Percentiles rank a stretch among this genome's conserved stretches.
phyloP scores from a whole-genome alignment of 2,329 filamentous ascomycete genomes.

The Simplicillium sp. region DNA sequence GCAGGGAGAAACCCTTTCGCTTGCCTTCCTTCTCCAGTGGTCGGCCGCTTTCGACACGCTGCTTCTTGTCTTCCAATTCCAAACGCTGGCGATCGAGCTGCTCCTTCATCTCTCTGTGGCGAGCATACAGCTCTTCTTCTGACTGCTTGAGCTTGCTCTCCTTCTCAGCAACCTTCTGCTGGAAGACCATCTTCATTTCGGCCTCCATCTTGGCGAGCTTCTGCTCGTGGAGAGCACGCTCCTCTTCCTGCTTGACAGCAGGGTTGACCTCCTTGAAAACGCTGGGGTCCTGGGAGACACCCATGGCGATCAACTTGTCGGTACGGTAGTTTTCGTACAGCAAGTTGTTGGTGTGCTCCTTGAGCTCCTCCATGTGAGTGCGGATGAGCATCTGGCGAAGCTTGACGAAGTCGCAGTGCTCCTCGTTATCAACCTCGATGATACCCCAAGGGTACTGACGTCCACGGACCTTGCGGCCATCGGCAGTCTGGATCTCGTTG shows the following conservation, averaged over 20 bases:
- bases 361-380: constrained; percentile 99
- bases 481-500: constrained; percentile 80
- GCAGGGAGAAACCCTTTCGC: constrained; percentile 98
- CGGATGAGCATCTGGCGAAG: constrained; percentile 99
- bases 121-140: constrained; percentile 96
- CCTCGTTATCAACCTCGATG: constrained; percentile 99
- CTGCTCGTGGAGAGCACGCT: constrained; percentile 95
- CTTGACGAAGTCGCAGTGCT: constrained; percentile 99
- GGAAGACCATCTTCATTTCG: constrained; percentile 99
- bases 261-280: constrained; percentile 99
- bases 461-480: constrained; percentile 91
- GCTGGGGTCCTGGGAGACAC: constrained; percentile 94
- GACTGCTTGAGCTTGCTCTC: constrained; percentile 99
- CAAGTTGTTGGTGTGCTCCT: constrained; percentile 99
- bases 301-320: constrained; percentile 98
- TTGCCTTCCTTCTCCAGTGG: constrained; percentile 96
- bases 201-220: constrained; percentile 99
- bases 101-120: constrained; percentile 99
- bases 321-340: constrained; percentile 99
- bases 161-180: constrained; percentile 99
- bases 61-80: constrained; percentile 98
- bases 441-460: constrained; percentile 97
- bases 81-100: constrained; percentile 89
- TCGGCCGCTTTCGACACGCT: constrained; percentile 85
- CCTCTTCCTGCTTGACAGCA: constrained; percentile 98